These are phyloP conservation scores for Raffaelea deltoideospora DNA, from an alignment of 2,329 filamentous ascomycete genomes.

Conservation along the genomic window DNA sequence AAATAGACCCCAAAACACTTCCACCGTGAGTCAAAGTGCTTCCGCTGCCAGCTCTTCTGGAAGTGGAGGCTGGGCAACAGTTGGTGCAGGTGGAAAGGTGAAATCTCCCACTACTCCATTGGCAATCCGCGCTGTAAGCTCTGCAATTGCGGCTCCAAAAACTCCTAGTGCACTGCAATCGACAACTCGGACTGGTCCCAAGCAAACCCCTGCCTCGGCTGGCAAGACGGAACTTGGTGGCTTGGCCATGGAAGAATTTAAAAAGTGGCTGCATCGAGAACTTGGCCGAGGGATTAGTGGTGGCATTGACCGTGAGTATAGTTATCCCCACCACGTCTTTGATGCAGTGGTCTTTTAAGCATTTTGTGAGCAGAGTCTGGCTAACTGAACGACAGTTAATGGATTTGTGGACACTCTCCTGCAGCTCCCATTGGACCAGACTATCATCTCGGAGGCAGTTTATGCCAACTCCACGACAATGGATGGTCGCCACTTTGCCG, in stretches of 20 bases:
- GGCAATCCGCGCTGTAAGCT: constrained; percentile 30
- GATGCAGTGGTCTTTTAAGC: not conserved
- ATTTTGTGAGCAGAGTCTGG: too few relatives aligned
- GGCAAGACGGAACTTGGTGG: constrained; percentile 23
- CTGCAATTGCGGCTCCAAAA: constrained; percentile 24
- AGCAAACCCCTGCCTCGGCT: constrained; percentile 32
- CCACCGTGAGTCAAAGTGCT: constrained; percentile 25
- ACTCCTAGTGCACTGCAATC: constrained; percentile 22
- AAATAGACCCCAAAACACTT: constrained; percentile 42
- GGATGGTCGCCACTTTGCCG: constrained; percentile 82
- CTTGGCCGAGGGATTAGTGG: constrained; percentile 55
- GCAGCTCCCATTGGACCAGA: constrained; percentile 58
- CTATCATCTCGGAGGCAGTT: constrained; percentile 79
- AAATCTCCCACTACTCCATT: constrained; percentile 54
- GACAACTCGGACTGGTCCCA: constrained; percentile 18
- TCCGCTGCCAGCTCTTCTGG: constrained; percentile 20
- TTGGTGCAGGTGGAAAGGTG: constrained; percentile 83
- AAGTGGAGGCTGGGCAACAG: constrained; percentile 69
- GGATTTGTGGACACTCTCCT: constrained; percentile 65
- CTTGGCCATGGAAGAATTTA: constrained; percentile 74
- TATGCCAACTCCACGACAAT: constrained; percentile 79
- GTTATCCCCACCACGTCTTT: not conserved
- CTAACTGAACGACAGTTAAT: constrained; percentile 41
- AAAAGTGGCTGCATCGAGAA: constrained; percentile 77
- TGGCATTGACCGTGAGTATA: constrained; percentile 34